These are phyloP conservation scores for Leucaena leucocephala DNA, from an alignment of 306 rosid species.

Conservation along the genomic window DNA sequence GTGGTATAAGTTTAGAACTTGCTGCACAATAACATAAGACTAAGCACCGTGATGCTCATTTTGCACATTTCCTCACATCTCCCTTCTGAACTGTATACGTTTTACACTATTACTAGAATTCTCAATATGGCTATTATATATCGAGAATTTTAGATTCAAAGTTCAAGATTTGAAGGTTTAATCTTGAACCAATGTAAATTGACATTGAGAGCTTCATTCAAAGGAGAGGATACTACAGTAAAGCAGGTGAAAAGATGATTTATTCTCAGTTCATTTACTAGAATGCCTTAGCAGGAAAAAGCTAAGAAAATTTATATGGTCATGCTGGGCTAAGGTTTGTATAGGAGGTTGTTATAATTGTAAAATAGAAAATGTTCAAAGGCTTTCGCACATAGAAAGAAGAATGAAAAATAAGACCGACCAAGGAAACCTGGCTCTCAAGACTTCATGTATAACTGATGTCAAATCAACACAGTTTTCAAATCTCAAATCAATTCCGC, in stretches of 20 bases:
- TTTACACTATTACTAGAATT: background rate
- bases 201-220: background rate
- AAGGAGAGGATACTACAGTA: background rate
- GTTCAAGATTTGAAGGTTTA: conserved; percentile 9
- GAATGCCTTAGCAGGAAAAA: too few relatives aligned
- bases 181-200: background rate
- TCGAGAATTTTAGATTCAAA: background rate
- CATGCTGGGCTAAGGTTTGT: background rate
- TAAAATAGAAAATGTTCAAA: too few relatives aligned
- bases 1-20: background rate
- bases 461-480: conserved; percentile 1
- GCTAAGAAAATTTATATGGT: background rate
- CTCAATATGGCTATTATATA: background rate
- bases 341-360: background rate
- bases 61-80: too few relatives aligned
- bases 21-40: background rate
- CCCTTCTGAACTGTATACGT: background rate
- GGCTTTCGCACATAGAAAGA: background rate
- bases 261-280: too few relatives aligned
- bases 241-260: too few relatives aligned
- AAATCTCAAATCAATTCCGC: background rate
- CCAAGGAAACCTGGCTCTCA: background rate
- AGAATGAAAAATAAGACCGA: background rate
- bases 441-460: conserved; percentile 6
- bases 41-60: background rate